Evolutionary conservation across 768 basidiomycete species (phyloP), one percentile per base, ranked within the genome.

Genomic region (Lactarius hatsudake): DNA sequence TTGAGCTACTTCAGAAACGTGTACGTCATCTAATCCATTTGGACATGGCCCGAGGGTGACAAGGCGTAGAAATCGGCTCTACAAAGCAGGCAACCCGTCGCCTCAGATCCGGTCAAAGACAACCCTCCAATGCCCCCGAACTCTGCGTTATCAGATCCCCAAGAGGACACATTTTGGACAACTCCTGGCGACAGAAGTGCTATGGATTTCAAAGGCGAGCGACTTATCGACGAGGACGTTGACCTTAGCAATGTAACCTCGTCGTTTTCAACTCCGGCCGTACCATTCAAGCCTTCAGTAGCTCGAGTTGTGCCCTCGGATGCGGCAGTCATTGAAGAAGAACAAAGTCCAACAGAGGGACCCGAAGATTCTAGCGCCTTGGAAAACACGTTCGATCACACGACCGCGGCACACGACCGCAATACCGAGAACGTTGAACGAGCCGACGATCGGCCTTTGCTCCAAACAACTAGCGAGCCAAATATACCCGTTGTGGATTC

Each of bases 151-250:
- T 61, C 69, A 6, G 79, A 76, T 72, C 79, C 66, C 12, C 78
- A 82, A 32, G 87, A 89, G 73, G 82, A 86, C 43, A 80, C 79
- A 51, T 87, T 88, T 72, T 89, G 88, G 87, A 82, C 80, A 36
- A 87, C 87, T 0, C 86, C 87, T 8, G 78, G 76, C 42, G 81
- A 81, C 1, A 83, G 81, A 17, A 86, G 87, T 45, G 84, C 84
- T 0, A 78, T 91, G 17, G 84, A 82, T 61, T 90, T 91, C 69
- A 82, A 82, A 1, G 85, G 87, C 48, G 86, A 86, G 66, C 79
- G 86, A 17, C 77, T 88, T 34, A 74, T 86, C 73, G 83, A 90
- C 69, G 89, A 91, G 70, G 78, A 85, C 23, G 81, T 86, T 3
- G 85, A 90, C 71, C 76, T 89, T 36, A 82, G 67, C 67, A 58